phyloP scores from a whole-genome alignment of 2,329 filamentous ascomycete genomes.

The Fusarium neocosmosporiellum region DNA sequence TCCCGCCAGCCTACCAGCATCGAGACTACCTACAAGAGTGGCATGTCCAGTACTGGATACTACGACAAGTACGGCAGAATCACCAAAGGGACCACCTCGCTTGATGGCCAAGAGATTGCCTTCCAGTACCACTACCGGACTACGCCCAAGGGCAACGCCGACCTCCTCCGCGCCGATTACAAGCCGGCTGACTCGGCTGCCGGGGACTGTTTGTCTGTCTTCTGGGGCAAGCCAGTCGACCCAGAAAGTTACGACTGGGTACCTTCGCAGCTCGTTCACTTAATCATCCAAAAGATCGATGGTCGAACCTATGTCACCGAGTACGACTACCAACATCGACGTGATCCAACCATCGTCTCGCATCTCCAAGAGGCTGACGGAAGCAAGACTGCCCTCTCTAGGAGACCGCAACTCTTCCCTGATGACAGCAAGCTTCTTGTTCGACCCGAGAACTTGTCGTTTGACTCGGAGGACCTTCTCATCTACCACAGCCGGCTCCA shows the following conservation, averaged over 20 bases:
- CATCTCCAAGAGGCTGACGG: slow-evolving; percentile 16
- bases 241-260: slow-evolving; percentile 32
- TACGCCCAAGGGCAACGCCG: slow-evolving; percentile 23
- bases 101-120: slow-evolving; percentile 11
- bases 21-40: slow-evolving; percentile 4
- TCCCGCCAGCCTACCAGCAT: slow-evolving; percentile 17
- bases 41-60: slow-evolving; percentile 15
- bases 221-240: slow-evolving; percentile 32
- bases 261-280: slow-evolving; percentile 22
- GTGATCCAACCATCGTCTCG: slow-evolving; percentile 21
- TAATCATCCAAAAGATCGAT: slow-evolving; percentile 19
- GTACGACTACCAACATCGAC: slow-evolving; percentile 32
- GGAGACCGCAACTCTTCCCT: slow-evolving; percentile 13
- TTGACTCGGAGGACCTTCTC: slow-evolving; percentile 21
- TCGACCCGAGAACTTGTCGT: slow-evolving; percentile 21
- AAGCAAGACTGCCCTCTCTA: slow-evolving; percentile 16
- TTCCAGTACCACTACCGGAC: slow-evolving; percentile 31
- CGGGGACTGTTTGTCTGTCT: slow-evolving; percentile 24
- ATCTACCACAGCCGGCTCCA: slow-evolving; percentile 24
- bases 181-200: background rate
- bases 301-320: slow-evolving; percentile 20
- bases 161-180: slow-evolving; percentile 29
- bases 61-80: slow-evolving; percentile 34
- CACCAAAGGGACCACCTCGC: slow-evolving; percentile 5
- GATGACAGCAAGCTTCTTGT: slow-evolving; percentile 5